Evolutionary conservation across 2,329 filamentous ascomycete genomes (phyloP), one percentile per base, ranked within the genome.

Genomic region (Neocucurbitaria cava): DNA sequence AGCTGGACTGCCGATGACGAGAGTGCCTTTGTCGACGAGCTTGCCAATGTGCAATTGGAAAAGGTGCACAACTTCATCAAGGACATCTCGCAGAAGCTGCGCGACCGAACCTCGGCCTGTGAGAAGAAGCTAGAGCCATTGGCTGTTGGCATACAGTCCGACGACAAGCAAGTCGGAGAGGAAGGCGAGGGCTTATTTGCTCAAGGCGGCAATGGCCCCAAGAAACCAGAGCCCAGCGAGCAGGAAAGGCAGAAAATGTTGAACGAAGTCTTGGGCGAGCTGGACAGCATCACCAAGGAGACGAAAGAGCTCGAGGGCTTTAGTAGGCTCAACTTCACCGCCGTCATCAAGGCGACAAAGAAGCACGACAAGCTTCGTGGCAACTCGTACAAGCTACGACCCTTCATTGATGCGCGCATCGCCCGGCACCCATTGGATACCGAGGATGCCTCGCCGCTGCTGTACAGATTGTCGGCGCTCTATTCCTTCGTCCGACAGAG

Each of bases 301-400:
- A 88, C 96, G 70, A 94, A 89, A 74, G 91, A 96, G 81, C 84
- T 99, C 65, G 95, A 96, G 78, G 95, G 91, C 76, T 99, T 95
- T 79, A 95, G 92, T 77, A 90, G 89, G 61, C 89, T 97, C 80
- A 99, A 99, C 80, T 99, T 97, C 77, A 96, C 95, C 5, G 95
- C 92, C 43, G 96, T 98, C 78, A 85, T 97, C 72, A 99, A 99
- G 83, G 96, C 96, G 43, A 92, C 92, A 52, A 99, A 99, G 87
- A 99, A 99, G 80, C 95, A 99, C 78, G 95, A 99, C 78, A 90
- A 95, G 64, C 96, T 94, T 79, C 86, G 94, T 63, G 93, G 93
- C 51, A 84, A 87, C 62, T 85, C 87, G 48, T 98, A 98, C 81
- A 91, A 89, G 74, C 90, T 98, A 64, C 87, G 92, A 21, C 93